Percentiles rank a stretch among this genome's conserved stretches.
Evolutionary conservation across 768 basidiomycete genomes (phyloP).

Genomic region (Podaxis pistillaris): DNA sequence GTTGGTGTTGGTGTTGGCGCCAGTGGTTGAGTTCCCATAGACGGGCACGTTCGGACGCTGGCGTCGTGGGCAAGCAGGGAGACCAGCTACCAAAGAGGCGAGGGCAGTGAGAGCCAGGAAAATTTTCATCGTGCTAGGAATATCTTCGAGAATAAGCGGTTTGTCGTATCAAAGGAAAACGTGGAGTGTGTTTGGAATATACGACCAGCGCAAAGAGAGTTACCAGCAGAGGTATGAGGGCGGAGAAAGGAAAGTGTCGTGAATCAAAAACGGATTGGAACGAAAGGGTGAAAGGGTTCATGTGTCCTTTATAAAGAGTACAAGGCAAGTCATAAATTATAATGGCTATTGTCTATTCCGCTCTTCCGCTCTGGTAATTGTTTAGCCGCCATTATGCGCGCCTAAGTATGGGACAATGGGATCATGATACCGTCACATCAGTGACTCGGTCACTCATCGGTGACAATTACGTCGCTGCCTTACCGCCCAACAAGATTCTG

Average conservation of each 20-base stretch:
- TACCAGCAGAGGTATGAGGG: neutral
- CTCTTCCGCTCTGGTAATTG: neutral
- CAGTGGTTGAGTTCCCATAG: neutral
- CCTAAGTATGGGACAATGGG: slow-evolving; percentile 1
- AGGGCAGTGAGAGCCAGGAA: slow-evolving; percentile 2
- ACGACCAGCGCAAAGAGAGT: slow-evolving; percentile 9
- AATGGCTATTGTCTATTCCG: slow-evolving; percentile 6
- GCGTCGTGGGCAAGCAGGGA: neutral
- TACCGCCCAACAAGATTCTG: neutral
- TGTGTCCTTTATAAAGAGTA: neutral
- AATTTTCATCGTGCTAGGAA: neutral
- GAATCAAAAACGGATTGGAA: neutral
- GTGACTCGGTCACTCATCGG: too few relatives aligned
- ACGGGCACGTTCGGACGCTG: neutral
- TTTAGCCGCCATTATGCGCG: neutral
- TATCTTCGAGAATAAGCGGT: neutral
- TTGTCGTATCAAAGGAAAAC: neutral
- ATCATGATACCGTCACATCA: neutral
- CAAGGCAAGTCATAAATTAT: neutral
- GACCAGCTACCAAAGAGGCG: neutral
- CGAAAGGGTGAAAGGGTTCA: neutral
- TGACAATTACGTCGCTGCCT: too few relatives aligned
- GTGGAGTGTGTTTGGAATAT: neutral
- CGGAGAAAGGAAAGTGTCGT: neutral
- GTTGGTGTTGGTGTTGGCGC: neutral